Base-by-base conservation (phyloP, 2,329 filamentous ascomycete species). In the Pestalotiopsis sp. region DNA sequence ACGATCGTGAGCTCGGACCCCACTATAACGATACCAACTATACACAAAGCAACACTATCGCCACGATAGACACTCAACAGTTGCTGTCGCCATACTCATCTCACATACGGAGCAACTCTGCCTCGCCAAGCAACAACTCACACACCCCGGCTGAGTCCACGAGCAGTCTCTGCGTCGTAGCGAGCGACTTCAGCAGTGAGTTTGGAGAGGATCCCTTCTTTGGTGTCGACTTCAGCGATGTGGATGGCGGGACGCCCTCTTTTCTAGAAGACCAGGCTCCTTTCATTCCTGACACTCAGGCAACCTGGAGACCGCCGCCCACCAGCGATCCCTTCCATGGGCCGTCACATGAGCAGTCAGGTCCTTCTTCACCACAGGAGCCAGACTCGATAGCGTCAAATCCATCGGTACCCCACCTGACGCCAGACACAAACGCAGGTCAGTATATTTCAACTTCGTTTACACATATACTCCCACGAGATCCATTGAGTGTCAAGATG, bases 81-180 rank as follows among this genome's bases (percentile, higher is more conserved):
- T 76, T 83, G 65, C 76, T 85, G 71, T 83, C 83, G 65, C 80
- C 83, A 39, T 80, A 80, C 70, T 81, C 85, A 68, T 84, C 84
- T 68, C 81, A 82, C 67, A 73, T 77, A 56, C 79, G 73, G 62
- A 81, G 80, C 72, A 79, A 73, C 75, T 80, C 80, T 57, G 75
- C 78, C 25, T 85, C 83, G 2, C 83, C 83, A 23, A 73, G 75
- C 38, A 71, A 78, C 65, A 79, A 76, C 71, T 78, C 79, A 65
- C 75, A 84, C 68, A 87, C 86, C 0, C 86, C 86, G 12, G 83
- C 83, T 71, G 86, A 85, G 69, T 87, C 86, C 14, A 77, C 82
- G 65, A 83, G 83, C 3, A 82, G 80, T 27, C 75, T 82, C 58
- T 85, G 83, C 70, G 79, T 84, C 71, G 87, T 85, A 71, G 76